Evolutionary conservation across 352 stramenopile genomes (phyloP).

Genomic region (Globisporangium lucens): DNA sequence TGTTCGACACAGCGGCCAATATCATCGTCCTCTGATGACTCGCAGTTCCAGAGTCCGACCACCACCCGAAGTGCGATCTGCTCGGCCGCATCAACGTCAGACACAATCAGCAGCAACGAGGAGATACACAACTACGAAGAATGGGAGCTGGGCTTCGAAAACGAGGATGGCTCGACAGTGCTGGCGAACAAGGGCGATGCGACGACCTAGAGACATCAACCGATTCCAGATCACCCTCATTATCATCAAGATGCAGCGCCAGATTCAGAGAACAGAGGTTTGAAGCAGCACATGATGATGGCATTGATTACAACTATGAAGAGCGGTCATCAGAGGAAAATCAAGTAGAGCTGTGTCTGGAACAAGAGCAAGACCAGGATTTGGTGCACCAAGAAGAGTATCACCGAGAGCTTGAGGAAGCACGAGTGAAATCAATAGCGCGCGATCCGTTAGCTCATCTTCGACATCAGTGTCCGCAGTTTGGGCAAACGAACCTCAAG

Average conservation of each 20-base stretch:
- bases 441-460: background rate
- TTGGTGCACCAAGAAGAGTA: background rate
- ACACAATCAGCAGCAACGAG: slow-evolving; percentile 40
- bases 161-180: background rate
- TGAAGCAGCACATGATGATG: background rate
- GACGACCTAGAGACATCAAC: background rate
- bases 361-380: background rate
- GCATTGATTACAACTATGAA: background rate
- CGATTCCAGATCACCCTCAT: background rate
- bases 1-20: background rate
- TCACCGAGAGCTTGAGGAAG: background rate
- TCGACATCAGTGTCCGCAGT: background rate
- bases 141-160: slow-evolving; percentile 26
- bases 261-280: background rate
- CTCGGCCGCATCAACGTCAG: slow-evolving; percentile 30
- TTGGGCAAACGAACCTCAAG: background rate
- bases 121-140: slow-evolving; percentile 36
- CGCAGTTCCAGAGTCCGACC: background rate
- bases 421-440: slow-evolving; percentile 1
- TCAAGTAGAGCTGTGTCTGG: background rate
- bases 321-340: background rate
- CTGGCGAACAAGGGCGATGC: background rate
- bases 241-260: background rate
- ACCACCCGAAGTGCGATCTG: slow-evolving; percentile 14
- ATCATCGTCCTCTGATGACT: background rate